phyloP scores from a whole-genome alignment of 176 grass and related monocot species.

The Carex kokanica region DNA sequence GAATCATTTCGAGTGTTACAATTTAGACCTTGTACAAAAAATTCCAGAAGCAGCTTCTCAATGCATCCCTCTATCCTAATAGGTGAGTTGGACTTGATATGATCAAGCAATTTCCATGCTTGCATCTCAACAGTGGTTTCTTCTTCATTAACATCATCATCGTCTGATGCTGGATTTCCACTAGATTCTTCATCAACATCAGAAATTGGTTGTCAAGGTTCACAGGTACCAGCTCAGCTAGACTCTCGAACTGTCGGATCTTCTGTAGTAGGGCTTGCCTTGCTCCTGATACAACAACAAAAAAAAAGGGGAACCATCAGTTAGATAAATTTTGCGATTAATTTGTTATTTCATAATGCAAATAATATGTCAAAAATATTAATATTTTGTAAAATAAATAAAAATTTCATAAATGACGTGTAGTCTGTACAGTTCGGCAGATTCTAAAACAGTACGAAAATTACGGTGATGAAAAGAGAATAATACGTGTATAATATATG shows the following conservation, averaged over 20 bases:
- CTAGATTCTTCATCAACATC: conserved; percentile 15
- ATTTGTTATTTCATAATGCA: background rate
- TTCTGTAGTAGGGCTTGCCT: conserved; percentile 46
- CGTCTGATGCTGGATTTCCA: conserved; percentile 18
- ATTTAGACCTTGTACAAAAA: conserved; percentile 40
- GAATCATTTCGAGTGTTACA: background rate
- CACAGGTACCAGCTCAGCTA: conserved; percentile 21
- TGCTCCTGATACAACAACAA: conserved; percentile 38
- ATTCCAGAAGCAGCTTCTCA: conserved; percentile 57
- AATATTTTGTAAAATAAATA: background rate
- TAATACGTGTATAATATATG: background rate
- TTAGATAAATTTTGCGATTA: background rate
- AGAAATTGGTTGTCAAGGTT: conserved; percentile 37
- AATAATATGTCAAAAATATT: background rate
- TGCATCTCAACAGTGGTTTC: background rate
- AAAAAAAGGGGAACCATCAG: background rate
- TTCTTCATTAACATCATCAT: background rate
- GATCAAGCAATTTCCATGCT: conserved; percentile 22
- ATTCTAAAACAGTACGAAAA: background rate
- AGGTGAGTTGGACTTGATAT: conserved; percentile 18
- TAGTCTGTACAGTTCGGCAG: background rate
- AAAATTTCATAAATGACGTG: background rate
- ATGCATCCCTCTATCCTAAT: background rate
- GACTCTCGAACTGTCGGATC: conserved; percentile 63
- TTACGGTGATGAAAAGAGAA: background rate